phyloP scores from a whole-genome alignment of 192 early-diverging fungal species.

The Spizellomyces punctatus region DNA sequence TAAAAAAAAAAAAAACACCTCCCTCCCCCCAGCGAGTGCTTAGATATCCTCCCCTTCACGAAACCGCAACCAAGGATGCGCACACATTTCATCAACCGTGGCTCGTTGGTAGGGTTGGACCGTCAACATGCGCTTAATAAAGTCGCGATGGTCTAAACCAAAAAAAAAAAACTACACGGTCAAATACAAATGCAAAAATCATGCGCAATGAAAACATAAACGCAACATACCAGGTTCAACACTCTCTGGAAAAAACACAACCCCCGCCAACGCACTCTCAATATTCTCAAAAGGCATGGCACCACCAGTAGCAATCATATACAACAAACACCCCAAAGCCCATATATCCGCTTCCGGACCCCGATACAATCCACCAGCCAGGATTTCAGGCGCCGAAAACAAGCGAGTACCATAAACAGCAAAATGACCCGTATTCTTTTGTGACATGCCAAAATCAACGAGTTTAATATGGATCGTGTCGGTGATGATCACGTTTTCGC shows the following conservation, averaged over 20 bases:
- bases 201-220: not conserved
- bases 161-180: not conserved
- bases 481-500: slow-evolving; percentile 35
- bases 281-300: slow-evolving; percentile 21
- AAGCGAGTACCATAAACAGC: slow-evolving; percentile 29
- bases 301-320: slow-evolving; percentile 46
- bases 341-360: slow-evolving; percentile 39
- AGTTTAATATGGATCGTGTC: slow-evolving; percentile 39
- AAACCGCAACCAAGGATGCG: slow-evolving; percentile 24
- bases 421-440: slow-evolving; percentile 12
- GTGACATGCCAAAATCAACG: slow-evolving; percentile 41
- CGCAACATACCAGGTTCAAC: slow-evolving; percentile 17
- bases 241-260: not conserved
- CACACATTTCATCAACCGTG: slow-evolving; percentile 37
- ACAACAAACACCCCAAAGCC: slow-evolving; percentile 48
- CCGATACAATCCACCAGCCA: slow-evolving; percentile 24
- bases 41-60: too few species aligned
- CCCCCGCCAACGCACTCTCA: slow-evolving; percentile 8
- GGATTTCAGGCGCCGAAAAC: slow-evolving; percentile 29
- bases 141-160: slow-evolving; percentile 41
- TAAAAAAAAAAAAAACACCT: too few species aligned
- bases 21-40: too few species aligned
- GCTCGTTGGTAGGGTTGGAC: slow-evolving; percentile 65
- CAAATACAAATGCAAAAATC: not conserved
- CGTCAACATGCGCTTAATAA: slow-evolving; percentile 81